Percentiles rank a stretch among this genome's conserved stretches.
Evolutionary conservation across 2,329 filamentous ascomycete species (phyloP).

Genomic region (Aspergillus fumigatiaffinis): DNA sequence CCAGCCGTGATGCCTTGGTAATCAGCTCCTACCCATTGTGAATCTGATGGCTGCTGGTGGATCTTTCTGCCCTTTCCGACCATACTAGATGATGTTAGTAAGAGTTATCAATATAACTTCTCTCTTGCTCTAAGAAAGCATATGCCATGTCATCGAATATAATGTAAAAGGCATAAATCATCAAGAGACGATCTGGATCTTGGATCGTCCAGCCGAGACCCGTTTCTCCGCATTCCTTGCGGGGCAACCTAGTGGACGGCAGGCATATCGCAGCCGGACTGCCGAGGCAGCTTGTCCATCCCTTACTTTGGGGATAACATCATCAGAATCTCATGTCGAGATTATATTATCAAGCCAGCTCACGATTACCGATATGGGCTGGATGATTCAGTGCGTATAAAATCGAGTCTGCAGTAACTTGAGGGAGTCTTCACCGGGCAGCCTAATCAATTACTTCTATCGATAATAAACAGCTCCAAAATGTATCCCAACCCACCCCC

Average conservation of each 20-base stretch:
- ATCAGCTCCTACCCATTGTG: too few relatives aligned
- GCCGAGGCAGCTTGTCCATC: neutral
- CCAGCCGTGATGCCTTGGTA: neutral
- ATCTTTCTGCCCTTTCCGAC: neutral
- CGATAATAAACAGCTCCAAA: neutral
- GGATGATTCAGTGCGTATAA: neutral
- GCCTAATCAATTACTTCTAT: neutral
- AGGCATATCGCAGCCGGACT: neutral
- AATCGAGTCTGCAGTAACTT: neutral
- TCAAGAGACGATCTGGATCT: neutral
- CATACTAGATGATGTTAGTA: neutral
- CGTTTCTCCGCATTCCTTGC: neutral
- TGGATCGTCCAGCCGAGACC: neutral
- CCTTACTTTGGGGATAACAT: neutral
- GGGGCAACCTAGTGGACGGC: neutral
- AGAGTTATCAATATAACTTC: neutral
- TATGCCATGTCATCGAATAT: neutral
- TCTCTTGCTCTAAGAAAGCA: neutral
- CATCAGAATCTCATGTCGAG: neutral
- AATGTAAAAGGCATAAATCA: neutral
- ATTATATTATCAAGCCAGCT: neutral
- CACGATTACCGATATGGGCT: neutral
- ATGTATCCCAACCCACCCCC: conserved; percentile 8
- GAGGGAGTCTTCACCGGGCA: neutral
- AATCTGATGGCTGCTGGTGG: neutral